A percentile compares a stretch with the other conserved stretches of the same genome.
These are phyloP conservation scores for Seiridium unicorne DNA, from an alignment of 2,329 filamentous ascomycete genomes.

Conservation along the genomic window DNA sequence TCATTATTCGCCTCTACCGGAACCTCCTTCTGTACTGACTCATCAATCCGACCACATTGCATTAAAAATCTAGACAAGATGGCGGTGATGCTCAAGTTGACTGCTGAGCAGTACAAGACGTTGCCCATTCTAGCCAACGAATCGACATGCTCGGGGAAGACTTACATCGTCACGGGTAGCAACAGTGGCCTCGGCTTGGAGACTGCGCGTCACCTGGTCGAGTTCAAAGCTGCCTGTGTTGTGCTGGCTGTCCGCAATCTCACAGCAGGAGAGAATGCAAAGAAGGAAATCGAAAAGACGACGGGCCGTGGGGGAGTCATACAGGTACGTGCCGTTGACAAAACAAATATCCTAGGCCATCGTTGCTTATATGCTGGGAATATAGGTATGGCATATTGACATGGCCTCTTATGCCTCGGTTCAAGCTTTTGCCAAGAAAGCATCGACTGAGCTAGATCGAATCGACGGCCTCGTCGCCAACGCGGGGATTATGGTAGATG, in stretches of 20 bases:
- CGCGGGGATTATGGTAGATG: background rate
- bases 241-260: slow-evolving; percentile 8
- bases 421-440: slow-evolving; percentile 5
- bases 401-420: slow-evolving; percentile 5
- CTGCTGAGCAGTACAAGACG: slow-evolving; percentile 7
- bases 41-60: background rate
- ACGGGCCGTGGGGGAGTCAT: slow-evolving; percentile 7
- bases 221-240: background rate
- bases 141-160: slow-evolving; percentile 5
- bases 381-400: slow-evolving; percentile 7
- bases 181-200: slow-evolving; percentile 5
- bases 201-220: slow-evolving; percentile 4
- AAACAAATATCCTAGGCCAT: background rate
- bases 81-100: slow-evolving; percentile 4
- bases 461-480: slow-evolving; percentile 7
- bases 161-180: slow-evolving; percentile 7
- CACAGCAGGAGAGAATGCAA: slow-evolving; percentile 9
- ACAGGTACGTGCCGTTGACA: background rate
- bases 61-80: background rate
- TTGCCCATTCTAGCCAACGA: slow-evolving; percentile 4
- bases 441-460: slow-evolving; percentile 5
- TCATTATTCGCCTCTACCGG: background rate
- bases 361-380: background rate
- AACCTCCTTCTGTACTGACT: background rate
- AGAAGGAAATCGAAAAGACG: slow-evolving; percentile 6